These are phyloP conservation scores for Syncephalastrum contaminatum DNA, from an alignment of 371 early-diverging fungal species.

Conservation along the genomic window DNA sequence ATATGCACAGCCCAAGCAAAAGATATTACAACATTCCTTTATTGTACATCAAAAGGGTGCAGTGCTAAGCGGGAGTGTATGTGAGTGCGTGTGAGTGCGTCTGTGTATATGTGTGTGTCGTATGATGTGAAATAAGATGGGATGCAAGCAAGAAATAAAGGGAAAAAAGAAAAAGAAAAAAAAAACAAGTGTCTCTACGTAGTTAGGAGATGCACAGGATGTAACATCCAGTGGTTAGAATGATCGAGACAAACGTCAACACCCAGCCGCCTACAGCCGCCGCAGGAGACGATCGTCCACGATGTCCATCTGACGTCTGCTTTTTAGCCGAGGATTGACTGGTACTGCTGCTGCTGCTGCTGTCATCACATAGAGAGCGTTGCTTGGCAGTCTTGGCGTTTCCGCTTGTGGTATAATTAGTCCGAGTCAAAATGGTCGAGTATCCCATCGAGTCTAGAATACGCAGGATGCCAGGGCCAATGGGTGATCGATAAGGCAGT, in stretches of 20 bases:
- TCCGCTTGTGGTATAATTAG: conserved; percentile 39
- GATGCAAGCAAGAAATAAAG: conserved; percentile 5
- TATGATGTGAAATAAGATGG: conserved; percentile 1
- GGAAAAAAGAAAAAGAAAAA: not conserved
- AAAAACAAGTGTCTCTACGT: not conserved
- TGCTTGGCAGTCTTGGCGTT: conserved; percentile 28
- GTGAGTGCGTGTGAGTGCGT: no score
- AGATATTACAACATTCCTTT: no score
- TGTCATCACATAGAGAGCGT: conserved; percentile 32
- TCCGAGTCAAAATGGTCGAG: conserved; percentile 36
- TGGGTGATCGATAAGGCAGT: conserved; percentile 31
- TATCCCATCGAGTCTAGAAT: conserved; percentile 48
- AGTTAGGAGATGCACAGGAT: no score
- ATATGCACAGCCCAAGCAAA: no score
- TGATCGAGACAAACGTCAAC: no score
- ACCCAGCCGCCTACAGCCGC: no score
- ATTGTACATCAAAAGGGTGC: no score
- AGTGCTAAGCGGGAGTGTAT: no score
- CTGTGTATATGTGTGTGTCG: not conserved
- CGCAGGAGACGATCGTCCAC: no score
- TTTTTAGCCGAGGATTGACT: no score
- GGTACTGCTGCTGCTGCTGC: conserved; percentile 11
- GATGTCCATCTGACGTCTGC: no score
- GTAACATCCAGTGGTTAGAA: no score
- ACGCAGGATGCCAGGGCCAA: conserved; percentile 47